Evolutionary conservation across 805 yeast genomes (phyloP).

Genomic region (Cyberlindnera sargentensis): DNA sequence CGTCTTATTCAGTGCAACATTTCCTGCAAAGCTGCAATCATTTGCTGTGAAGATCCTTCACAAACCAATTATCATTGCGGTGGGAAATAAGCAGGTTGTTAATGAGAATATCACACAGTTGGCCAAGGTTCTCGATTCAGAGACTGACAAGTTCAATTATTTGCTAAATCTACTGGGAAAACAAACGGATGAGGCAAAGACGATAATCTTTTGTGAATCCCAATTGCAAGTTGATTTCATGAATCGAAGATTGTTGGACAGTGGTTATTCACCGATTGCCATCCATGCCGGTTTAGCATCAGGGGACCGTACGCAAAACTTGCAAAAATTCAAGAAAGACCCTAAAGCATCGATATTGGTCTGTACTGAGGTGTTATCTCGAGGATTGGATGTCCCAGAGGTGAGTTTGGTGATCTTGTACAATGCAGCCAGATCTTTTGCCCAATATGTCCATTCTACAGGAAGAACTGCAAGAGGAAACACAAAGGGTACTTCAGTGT

Average conservation of each 20-base stretch:
- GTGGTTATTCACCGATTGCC: conserved; percentile 54
- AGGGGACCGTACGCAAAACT: conserved; percentile 67
- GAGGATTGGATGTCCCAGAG: conserved; percentile 91
- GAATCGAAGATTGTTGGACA: conserved; percentile 41
- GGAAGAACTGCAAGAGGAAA: conserved; percentile 94
- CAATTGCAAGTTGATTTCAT: conserved; percentile 82
- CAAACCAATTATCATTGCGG: conserved; percentile 67
- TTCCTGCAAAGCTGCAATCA: conserved; percentile 71
- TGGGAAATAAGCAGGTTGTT: conserved; percentile 76
- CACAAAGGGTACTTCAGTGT: conserved; percentile 63
- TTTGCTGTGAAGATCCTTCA: conserved; percentile 60
- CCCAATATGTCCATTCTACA: conserved; percentile 93
- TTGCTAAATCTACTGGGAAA: conserved; percentile 51
- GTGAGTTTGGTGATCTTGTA: conserved; percentile 75
- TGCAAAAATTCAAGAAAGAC: conserved; percentile 53
- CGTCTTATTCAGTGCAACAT: conserved; percentile 89
- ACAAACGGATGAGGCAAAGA: conserved; percentile 35
- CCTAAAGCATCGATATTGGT: conserved; percentile 52
- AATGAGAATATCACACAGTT: conserved; percentile 73
- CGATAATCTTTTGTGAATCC: conserved; percentile 79
- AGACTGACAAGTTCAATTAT: conserved; percentile 47
- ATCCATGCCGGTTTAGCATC: conserved; percentile 94
- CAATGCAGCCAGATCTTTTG: conserved; percentile 81
- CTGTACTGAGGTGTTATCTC: conserved; percentile 91
- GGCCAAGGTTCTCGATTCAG: conserved; percentile 50